These are phyloP conservation scores for Karstenula rhodostoma DNA, from an alignment of 2,329 filamentous ascomycete species.

Conservation along the genomic window DNA sequence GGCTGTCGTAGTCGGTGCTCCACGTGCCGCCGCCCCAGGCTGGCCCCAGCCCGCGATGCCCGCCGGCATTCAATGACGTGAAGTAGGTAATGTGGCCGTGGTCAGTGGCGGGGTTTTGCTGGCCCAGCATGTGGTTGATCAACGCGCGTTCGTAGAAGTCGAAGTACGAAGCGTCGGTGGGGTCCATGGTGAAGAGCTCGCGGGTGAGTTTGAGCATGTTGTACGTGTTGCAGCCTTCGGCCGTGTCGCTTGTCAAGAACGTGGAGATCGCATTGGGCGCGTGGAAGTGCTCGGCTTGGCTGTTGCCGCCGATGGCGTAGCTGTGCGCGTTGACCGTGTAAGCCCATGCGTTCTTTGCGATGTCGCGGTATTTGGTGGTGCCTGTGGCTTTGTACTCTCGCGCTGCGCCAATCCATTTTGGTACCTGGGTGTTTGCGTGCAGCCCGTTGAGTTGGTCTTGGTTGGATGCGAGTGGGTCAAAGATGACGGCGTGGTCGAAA, in stretches of 20 bases:
- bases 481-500: constrained; percentile 60
- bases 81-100: constrained; percentile 65
- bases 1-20: constrained; percentile 62
- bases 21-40: constrained; percentile 63
- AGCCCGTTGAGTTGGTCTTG: constrained; percentile 58
- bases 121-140: constrained; percentile 61
- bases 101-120: constrained; percentile 54
- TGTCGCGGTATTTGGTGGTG: constrained; percentile 54
- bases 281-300: constrained; percentile 62
- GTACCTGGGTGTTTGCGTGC: constrained; percentile 63
- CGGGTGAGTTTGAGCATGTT: constrained; percentile 66
- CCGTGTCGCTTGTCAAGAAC: constrained; percentile 57
- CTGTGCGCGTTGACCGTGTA: constrained; percentile 57
- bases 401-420: constrained; percentile 63
- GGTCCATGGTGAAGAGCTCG: constrained; percentile 59
- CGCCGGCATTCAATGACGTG: constrained; percentile 59
- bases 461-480: constrained; percentile 57
- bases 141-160: constrained; percentile 63
- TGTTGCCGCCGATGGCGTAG: constrained; percentile 64
- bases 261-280: constrained; percentile 56
- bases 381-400: constrained; percentile 61
- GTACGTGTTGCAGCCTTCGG: constrained; percentile 63
- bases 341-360: constrained; percentile 61
- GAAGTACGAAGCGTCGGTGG: constrained; percentile 55
- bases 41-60: constrained; percentile 59